phyloP scores from a whole-genome alignment of 2,329 filamentous ascomycete genomes.

The Pyricularia sp. region DNA sequence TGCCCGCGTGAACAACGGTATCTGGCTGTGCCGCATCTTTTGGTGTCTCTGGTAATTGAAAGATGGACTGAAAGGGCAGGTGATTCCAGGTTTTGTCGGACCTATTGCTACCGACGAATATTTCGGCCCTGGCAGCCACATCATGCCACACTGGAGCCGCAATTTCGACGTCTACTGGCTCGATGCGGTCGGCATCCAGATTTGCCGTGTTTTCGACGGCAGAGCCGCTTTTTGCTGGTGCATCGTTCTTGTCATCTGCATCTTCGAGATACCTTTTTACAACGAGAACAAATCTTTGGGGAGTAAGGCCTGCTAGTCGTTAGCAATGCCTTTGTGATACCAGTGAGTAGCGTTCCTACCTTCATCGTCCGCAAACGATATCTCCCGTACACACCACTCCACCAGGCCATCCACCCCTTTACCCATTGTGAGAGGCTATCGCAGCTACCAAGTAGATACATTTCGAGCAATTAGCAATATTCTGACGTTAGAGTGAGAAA shows the following conservation, averaged over 20 bases:
- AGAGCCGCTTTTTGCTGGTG: background rate
- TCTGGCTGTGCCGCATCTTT: background rate
- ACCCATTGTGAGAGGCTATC: conserved; percentile 14
- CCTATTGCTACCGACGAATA: conserved; percentile 23
- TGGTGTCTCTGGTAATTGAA: conserved; percentile 2
- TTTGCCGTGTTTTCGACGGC: conserved; percentile 2
- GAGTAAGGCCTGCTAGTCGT: conserved; percentile 9
- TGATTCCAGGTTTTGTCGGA: conserved; percentile 17
- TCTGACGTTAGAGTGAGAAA: background rate
- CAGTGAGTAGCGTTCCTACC: conserved; percentile 18
- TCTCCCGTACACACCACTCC: conserved; percentile 29
- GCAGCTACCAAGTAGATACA: background rate
- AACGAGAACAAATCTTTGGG: conserved; percentile 11
- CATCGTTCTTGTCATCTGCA: background rate
- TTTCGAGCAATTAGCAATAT: background rate
- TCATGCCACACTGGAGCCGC: conserved; percentile 29
- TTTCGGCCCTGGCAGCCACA: conserved; percentile 25
- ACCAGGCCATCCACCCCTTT: conserved; percentile 30
- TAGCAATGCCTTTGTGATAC: conserved; percentile 1
- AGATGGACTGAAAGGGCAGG: conserved; percentile 19
- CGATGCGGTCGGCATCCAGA: conserved; percentile 1
- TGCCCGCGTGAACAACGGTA: background rate
- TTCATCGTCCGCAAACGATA: conserved; percentile 27
- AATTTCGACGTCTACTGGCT: conserved; percentile 17
- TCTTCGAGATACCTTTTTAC: conserved; percentile 8